phyloP scores from a whole-genome alignment of 345 rosid genomes.

The Citrus cavaleriei region DNA sequence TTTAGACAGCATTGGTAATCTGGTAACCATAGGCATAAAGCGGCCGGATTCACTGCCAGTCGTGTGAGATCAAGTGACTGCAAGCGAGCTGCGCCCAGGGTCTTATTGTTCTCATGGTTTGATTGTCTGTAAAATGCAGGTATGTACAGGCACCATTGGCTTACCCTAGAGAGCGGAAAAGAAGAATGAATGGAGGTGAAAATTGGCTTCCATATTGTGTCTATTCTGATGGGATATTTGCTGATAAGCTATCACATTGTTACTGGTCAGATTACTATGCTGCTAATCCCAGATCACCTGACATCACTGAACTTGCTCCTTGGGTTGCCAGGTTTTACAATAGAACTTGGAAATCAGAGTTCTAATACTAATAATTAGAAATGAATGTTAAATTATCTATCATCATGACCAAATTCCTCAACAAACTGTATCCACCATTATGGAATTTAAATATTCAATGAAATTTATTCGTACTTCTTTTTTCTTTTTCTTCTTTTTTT shows the following conservation, averaged over 20 bases:
- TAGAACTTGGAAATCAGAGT: background rate
- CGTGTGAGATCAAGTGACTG: no score
- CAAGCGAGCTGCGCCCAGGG: background rate
- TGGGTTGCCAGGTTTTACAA: slow-evolving; percentile 55
- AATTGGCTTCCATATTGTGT: slow-evolving; percentile 56
- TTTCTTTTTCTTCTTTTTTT: no score
- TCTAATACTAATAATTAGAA: no score
- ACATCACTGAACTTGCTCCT: slow-evolving; percentile 49
- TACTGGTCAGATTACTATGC: slow-evolving; percentile 66
- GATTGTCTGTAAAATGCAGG: slow-evolving; percentile 18
- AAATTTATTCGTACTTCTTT: no score
- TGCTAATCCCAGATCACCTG: slow-evolving; percentile 42
- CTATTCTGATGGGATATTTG: slow-evolving; percentile 35
- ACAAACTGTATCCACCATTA: no score
- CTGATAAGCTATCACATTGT: slow-evolving; percentile 43
- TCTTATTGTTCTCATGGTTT: background rate
- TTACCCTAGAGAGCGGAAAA: slow-evolving; percentile 58
- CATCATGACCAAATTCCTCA: no score
- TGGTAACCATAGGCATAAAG: no score
- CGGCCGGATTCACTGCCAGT: no score
- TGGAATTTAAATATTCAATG: no score
- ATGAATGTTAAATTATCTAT: no score
- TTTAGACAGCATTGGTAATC: no score
- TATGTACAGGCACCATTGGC: slow-evolving; percentile 71
- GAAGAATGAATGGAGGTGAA: slow-evolving; percentile 64